phyloP scores from a whole-genome alignment of 805 yeast species.

The Pichia phayaonensis region DNA sequence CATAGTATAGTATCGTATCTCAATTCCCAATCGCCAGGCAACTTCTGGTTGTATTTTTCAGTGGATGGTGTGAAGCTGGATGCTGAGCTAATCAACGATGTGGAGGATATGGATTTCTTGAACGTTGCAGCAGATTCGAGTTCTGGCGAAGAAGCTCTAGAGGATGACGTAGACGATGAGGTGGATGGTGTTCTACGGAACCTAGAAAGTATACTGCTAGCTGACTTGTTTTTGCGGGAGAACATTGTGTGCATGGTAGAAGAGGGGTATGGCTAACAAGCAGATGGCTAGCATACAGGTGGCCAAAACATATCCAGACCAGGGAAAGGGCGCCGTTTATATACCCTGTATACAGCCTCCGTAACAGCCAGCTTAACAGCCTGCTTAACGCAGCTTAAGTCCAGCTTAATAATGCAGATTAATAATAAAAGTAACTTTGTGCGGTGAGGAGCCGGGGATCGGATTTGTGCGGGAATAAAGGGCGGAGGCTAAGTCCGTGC shows the following conservation, averaged over 20 bases:
- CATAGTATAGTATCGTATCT: slow-evolving; percentile 32
- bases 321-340: too few species aligned
- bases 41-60: not conserved
- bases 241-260: not conserved
- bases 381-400: too few species aligned
- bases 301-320: too few species aligned
- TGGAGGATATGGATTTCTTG: not conserved
- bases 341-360: too few species aligned
- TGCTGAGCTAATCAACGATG: not conserved
- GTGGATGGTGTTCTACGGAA: not conserved
- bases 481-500: not conserved
- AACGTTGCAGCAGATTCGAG: not conserved
- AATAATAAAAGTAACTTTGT: not conserved
- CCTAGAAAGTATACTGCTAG: not conserved
- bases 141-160: not conserved
- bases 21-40: slow-evolving; percentile 30
- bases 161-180: not conserved
- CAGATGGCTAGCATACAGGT: too few species aligned
- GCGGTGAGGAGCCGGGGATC: not conserved
- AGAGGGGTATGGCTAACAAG: too few species aligned
- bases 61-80: not conserved
- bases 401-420: not conserved
- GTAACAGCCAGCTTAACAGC: too few species aligned
- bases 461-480: not conserved
- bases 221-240: not conserved